Evolutionary conservation across 192 early-diverging fungal genomes (phyloP).

Genomic region (Umbelopsis isabellina): DNA sequence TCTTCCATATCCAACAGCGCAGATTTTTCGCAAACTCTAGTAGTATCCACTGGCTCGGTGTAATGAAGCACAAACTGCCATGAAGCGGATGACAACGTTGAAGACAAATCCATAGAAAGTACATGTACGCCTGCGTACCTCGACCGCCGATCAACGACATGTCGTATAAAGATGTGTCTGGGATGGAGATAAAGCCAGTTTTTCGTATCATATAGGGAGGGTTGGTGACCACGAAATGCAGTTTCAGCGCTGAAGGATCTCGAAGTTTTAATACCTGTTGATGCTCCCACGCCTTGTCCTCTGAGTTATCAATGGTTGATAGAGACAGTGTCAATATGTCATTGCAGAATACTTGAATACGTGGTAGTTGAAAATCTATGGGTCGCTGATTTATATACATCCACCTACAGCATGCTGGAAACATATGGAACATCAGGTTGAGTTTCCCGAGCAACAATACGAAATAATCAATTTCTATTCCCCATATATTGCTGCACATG

Average conservation of each 20-base stretch:
- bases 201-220: conserved; percentile 66
- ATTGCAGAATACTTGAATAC: conserved; percentile 54
- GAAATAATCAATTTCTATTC: conserved; percentile 60
- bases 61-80: conserved; percentile 59
- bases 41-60: conserved; percentile 65
- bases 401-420: conserved; percentile 49
- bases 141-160: conserved; percentile 43
- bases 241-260: conserved; percentile 43
- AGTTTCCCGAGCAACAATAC: conserved; percentile 53
- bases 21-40: conserved; percentile 57
- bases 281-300: conserved; percentile 42
- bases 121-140: conserved; percentile 62
- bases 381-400: conserved; percentile 9
- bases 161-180: conserved; percentile 55
- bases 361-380: conserved; percentile 27
- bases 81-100: conserved; percentile 46
- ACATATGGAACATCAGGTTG: conserved; percentile 52
- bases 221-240: conserved; percentile 63
- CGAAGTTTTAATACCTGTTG: conserved; percentile 43
- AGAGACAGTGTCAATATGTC: conserved; percentile 53
- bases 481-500: conserved; percentile 53
- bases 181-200: conserved; percentile 55
- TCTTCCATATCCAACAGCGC: conserved; percentile 55
- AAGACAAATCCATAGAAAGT: conserved; percentile 62
- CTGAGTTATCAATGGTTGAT: conserved; percentile 30